Base-by-base conservation (phyloP, 805 yeast species). In the Candida yuanshanica region DNA sequence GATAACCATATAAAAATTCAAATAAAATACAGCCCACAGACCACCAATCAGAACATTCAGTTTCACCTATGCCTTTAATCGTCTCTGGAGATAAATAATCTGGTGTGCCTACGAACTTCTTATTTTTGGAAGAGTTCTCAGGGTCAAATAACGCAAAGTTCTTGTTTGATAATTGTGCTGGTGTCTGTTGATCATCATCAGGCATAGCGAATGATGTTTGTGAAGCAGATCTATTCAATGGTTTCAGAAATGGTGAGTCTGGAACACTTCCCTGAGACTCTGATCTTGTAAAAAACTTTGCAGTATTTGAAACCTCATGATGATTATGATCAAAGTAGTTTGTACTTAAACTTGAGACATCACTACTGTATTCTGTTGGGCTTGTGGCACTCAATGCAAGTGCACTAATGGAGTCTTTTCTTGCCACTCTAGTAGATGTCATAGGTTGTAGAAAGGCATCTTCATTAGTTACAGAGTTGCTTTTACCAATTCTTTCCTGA, bases 41-140 rank as follows among this genome's bases (percentile, higher is more conserved):
- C 99, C 99, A 93, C 99, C 99, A 90, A 65, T 90, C 97, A n/a
- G 91, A 47, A 21, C 81, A 75, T 48, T 79, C 89, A 46, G 81
- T 85, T 58, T 91, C 96, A 0, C 85, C 83, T 2, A 73, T 69
- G 31, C 97, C 98, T 33, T 74, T 69, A 46, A 93, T 88, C 0
- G 96, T 90, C 58, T 93, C 99, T 0, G 99, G 99, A 0, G 99
- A 95, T 31, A 95, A 72, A 61, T 93, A 93, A 59, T 93, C 99
- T 0, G 99, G 99, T 0, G 99, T 93, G 0, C 99, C 99, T 24
- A 89, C 95, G 53, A 91, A 90, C 46, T 74, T 75, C 51, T 79
- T 75, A 20, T 71, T 66, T 39, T 74, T 77, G 1, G 73, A 70
- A 3, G 70, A 59, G 42, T 73, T 74, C 20, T 72, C 72, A 1